Percentiles rank a stretch among this genome's conserved stretches.
phyloP scores from a whole-genome alignment of 495 filamentous ascomycete species.

The Tuber magnatum region DNA sequence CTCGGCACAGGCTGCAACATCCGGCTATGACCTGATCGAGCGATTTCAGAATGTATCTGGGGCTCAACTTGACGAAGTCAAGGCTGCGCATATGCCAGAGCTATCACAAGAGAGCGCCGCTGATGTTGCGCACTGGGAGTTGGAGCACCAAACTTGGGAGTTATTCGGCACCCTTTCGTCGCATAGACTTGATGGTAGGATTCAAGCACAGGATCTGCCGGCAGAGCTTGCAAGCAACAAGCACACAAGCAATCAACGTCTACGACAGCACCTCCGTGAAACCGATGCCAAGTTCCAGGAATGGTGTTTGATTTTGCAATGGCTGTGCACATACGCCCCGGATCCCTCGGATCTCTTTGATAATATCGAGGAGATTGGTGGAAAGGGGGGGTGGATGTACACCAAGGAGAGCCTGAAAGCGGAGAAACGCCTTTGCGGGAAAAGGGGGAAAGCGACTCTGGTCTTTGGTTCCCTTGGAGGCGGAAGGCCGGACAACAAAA shows the following conservation, averaged over 20 bases:
- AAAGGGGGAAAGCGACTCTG: constrained; percentile 53
- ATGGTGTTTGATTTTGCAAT: constrained; percentile 67
- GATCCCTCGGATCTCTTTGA: constrained; percentile 56
- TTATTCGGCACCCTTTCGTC: constrained; percentile 58
- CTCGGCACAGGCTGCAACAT: constrained; percentile 10
- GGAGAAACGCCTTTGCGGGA: constrained; percentile 66
- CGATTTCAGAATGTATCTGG: constrained; percentile 33
- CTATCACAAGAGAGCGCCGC: constrained; percentile 30
- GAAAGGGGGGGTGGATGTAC: constrained; percentile 83
- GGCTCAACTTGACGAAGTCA: constrained; percentile 39
- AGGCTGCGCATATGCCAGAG: constrained; percentile 39
- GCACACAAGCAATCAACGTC: constrained; percentile 38
- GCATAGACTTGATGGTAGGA: constrained; percentile 44
- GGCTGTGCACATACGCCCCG: constrained; percentile 69
- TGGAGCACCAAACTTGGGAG: constrained; percentile 82
- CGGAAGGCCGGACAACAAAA: constrained; percentile 51
- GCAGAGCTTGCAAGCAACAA: constrained; percentile 53
- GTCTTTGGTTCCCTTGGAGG: constrained; percentile 44
- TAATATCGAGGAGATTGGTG: constrained; percentile 54
- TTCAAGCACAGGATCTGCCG: constrained; percentile 29
- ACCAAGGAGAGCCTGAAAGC: constrained; percentile 84
- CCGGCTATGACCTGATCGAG: constrained; percentile 27
- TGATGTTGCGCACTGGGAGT: constrained; percentile 48
- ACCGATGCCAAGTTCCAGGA: constrained; percentile 54
- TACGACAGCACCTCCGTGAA: constrained; percentile 48